These are phyloP conservation scores for Cryptococcus depauperatus DNA, from an alignment of 1,284 basidiomycete genomes.

Conservation along the genomic window DNA sequence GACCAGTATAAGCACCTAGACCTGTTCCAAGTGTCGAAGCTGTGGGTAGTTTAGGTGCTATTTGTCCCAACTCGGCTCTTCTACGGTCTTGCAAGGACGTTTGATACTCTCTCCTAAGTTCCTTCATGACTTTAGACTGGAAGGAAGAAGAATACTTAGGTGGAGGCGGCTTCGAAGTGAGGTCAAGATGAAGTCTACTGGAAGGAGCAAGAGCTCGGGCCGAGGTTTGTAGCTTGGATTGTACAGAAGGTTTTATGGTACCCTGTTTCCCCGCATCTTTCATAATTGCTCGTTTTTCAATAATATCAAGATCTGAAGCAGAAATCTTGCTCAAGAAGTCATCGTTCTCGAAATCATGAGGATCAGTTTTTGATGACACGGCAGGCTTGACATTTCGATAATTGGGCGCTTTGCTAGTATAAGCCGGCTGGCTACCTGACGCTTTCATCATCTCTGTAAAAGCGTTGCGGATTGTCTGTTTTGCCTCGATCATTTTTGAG, in stretches of 20 bases:
- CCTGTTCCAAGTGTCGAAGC: slow-evolving; percentile 31
- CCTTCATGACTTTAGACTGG: slow-evolving; percentile 36
- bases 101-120: slow-evolving; percentile 30
- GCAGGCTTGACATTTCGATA: slow-evolving; percentile 9
- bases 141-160: slow-evolving; percentile 21
- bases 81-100: slow-evolving; percentile 11
- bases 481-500: slow-evolving; percentile 10
- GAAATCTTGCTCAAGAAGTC: slow-evolving; percentile 34
- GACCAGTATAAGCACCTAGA: slow-evolving; percentile 33
- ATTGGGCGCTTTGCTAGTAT: slow-evolving; percentile 5
- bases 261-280: background rate
- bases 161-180: slow-evolving; percentile 21
- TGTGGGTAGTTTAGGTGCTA: slow-evolving; percentile 22
- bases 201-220: slow-evolving; percentile 10
- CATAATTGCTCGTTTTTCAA: slow-evolving; percentile 35
- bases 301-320: slow-evolving; percentile 29
- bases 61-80: slow-evolving; percentile 15
- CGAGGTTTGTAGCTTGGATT: slow-evolving; percentile 7
- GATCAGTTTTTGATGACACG: slow-evolving; percentile 13
- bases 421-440: slow-evolving; percentile 16
- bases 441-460: slow-evolving; percentile 43
- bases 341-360: slow-evolving; percentile 34
- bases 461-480: slow-evolving; percentile 27
- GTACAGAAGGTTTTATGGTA: slow-evolving; percentile 2
- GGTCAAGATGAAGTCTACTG: slow-evolving; percentile 33